A percentile compares a stretch with the other conserved stretches of the same genome.
phyloP scores from a whole-genome alignment of 305 asterid genomes.

The Solanum hybrid region DNA sequence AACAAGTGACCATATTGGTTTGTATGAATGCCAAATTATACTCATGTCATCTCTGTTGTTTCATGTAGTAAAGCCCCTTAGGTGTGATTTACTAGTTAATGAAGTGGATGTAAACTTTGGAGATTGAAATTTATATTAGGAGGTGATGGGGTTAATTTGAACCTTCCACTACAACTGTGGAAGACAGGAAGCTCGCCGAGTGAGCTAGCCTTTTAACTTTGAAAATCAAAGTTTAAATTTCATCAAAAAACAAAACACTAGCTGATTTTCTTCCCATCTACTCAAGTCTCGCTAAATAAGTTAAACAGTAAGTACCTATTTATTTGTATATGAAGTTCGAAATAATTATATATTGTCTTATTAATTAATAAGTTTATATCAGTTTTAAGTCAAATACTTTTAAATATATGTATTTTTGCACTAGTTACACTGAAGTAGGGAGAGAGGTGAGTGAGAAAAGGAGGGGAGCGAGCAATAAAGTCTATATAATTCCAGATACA shows the following conservation, averaged over 20 bases:
- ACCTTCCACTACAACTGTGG: not conserved
- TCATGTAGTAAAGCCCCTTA: not conserved
- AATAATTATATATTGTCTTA: not conserved
- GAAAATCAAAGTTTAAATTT: too few relatives aligned
- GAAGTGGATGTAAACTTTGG: not conserved
- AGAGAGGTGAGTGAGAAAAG: not conserved
- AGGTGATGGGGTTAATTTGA: not conserved
- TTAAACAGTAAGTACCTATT: not conserved
- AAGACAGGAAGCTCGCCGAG: not conserved
- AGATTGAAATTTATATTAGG: not conserved
- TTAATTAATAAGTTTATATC: too few relatives aligned
- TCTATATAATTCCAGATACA: too few relatives aligned
- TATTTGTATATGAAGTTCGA: not conserved
- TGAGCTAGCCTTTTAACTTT: not conserved
- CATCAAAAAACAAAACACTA: not conserved
- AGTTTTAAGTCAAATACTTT: too few relatives aligned
- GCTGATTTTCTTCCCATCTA: too few relatives aligned
- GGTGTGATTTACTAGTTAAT: not conserved
- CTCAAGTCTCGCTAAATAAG: not conserved
- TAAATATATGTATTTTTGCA: too few relatives aligned
- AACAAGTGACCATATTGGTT: not conserved
- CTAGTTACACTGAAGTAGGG: not conserved
- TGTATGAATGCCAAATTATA: not conserved
- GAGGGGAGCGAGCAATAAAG: not conserved
- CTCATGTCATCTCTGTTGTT: not conserved